These are phyloP conservation scores for Urtica urens DNA, from an alignment of 306 rosid genomes.

Conservation along the genomic window DNA sequence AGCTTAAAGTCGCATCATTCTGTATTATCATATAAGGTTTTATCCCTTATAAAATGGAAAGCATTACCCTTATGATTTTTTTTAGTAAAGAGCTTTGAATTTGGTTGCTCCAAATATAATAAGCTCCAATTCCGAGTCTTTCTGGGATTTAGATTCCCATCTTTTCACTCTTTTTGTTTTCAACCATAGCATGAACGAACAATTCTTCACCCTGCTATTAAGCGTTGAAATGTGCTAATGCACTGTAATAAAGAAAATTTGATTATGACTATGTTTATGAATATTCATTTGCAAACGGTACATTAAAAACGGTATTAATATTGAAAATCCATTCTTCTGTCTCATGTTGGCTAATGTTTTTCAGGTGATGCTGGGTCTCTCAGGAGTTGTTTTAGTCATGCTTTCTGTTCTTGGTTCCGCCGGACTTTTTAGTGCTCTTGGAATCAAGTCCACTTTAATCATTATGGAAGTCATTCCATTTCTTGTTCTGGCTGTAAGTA, in stretches of 20 bases:
- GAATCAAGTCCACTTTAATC: conserved; percentile 86
- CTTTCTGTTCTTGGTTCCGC: conserved; percentile 89
- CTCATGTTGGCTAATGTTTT: conserved; percentile 17
- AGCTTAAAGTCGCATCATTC: no score
- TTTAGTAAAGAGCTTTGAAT: not conserved
- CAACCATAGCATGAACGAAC: not conserved
- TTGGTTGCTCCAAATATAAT: not conserved
- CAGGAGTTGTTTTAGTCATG: conserved; percentile 80
- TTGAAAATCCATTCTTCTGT: not conserved
- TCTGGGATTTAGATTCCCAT: not conserved
- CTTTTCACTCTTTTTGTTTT: not conserved
- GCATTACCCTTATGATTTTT: no score
- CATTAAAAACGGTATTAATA: no score
- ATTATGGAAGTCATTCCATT: conserved; percentile 98
- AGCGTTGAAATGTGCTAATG: no score
- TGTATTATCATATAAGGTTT: no score
- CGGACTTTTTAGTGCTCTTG: conserved; percentile 90
- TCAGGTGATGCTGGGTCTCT: conserved; percentile 88
- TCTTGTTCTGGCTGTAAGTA: conserved; percentile 88
- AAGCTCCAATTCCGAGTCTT: not conserved
- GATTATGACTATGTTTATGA: no score
- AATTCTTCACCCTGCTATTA: no score
- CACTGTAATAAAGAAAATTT: no score
- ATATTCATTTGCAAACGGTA: no score
- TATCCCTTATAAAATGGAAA: no score